These are phyloP conservation scores for Apiospora sp. DNA, from an alignment of 2,329 filamentous ascomycete genomes.

Conservation along the genomic window DNA sequence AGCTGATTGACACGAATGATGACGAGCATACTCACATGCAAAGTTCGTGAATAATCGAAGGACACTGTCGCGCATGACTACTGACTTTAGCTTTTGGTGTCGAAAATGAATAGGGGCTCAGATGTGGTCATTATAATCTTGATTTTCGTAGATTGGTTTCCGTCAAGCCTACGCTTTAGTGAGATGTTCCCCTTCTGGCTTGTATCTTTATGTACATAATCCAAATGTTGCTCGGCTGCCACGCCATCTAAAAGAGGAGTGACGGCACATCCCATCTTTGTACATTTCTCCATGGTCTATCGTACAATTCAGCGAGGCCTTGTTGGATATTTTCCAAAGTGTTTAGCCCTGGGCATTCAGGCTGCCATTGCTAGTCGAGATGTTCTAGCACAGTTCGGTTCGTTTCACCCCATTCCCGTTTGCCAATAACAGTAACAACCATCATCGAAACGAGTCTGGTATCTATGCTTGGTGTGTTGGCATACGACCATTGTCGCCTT, in stretches of 20 bases:
- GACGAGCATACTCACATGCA: not conserved
- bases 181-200: not conserved
- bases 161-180: not conserved
- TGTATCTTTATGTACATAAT: not conserved
- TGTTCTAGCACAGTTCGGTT: not conserved
- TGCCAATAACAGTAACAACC: not conserved
- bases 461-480: not conserved
- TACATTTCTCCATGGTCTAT: not conserved
- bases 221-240: not conserved
- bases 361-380: not conserved
- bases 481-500: not conserved
- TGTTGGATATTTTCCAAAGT: not conserved
- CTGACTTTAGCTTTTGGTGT: not conserved
- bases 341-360: not conserved
- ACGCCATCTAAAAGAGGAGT: not conserved
- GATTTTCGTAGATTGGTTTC: not conserved
- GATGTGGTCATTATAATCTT: not conserved
- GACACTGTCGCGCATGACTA: not conserved
- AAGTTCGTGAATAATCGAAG: not conserved
- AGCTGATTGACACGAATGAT: constrained; percentile 5
- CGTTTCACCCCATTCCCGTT: not conserved
- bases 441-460: not conserved
- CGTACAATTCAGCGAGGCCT: not conserved
- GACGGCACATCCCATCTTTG: not conserved
- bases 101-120: not conserved